Percentiles rank a stretch among this genome's conserved stretches.
Evolutionary conservation across 108 stramenopile species (phyloP).

Genomic region (Cyclotella choctawhatcheeana): DNA sequence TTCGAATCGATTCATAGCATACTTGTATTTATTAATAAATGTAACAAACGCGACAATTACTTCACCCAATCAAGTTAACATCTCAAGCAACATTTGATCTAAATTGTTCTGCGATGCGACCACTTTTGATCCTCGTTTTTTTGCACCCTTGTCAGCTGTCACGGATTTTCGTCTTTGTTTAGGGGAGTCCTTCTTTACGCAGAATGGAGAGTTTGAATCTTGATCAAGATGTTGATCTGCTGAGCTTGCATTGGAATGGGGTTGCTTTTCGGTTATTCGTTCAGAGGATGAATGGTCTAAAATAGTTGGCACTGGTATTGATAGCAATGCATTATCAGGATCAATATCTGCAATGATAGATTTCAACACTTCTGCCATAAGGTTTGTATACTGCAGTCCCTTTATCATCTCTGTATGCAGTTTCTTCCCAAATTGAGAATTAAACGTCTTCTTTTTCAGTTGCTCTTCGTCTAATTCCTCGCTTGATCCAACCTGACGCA

Average conservation of each 20-base stretch:
- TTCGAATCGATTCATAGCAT: neutral
- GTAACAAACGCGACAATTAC: neutral
- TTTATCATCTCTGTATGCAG: constrained; percentile 66
- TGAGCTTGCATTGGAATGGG: neutral
- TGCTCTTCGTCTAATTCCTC: constrained; percentile 45
- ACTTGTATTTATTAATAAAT: neutral
- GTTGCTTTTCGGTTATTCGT: neutral
- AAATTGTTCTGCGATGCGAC: neutral
- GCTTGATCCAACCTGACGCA: constrained; percentile 50
- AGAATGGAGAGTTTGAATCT: too few species aligned
- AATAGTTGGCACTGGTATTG: constrained; percentile 13
- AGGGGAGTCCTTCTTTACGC: too few species aligned
- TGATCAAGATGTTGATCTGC: neutral
- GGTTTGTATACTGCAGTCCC: constrained; percentile 65
- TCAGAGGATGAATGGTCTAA: too few species aligned
- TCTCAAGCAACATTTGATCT: constrained; percentile 6
- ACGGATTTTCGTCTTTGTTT: too few species aligned
- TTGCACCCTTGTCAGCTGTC: neutral
- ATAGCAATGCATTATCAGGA: constrained; percentile 43
- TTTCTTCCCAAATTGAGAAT: constrained; percentile 74
- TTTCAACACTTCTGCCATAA: constrained; percentile 60
- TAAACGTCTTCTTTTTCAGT: constrained; percentile 65
- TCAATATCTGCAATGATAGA: constrained; percentile 67
- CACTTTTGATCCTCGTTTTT: neutral
- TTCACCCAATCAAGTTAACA: neutral